Evolutionary conservation across 768 basidiomycete species (phyloP), one percentile per base, ranked within the genome.

Genomic region (Russula abietina): DNA sequence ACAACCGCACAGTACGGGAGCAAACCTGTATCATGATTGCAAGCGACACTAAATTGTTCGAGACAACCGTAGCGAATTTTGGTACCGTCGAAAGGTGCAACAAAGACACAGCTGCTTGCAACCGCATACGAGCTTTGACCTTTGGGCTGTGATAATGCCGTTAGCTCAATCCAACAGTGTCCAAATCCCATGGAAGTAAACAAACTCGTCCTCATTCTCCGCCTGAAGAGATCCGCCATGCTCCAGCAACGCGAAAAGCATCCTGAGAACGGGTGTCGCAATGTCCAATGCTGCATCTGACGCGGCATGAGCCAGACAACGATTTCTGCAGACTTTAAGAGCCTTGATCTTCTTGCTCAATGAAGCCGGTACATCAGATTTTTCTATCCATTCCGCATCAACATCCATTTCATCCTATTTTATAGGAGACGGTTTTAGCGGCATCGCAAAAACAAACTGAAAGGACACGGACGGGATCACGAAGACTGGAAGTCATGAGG

Each of bases 261-360:
- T 82, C 69, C 87, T 87, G 43, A 94, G 71, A 16, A 90, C 87
- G 0, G 94, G 92, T 3, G 79, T 80, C 1, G 88, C 83, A 51
- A 91, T 81, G 32, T 89, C 84, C 30, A 83, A 64, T 8, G 89
- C 85, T 8, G 80, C 77, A 2, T 85, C 82, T 4, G 80, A 75
- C 7, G 74, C 67, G 0, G 83, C 83, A 68, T 88, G 87, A 0
- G 88, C 82, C 14, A 96, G 77, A 70, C 86, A 85, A 19, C 93
- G 85, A 72, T 93, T 86, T 28, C 91, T 81, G 71, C 86, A 87
- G 6, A 95, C 81, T 73, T 97, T 94, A 26, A 98, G 71, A 1
- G 85, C 81, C 9, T 87, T 74, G 3, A 97, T 71, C 70, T 91
- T 92, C 0, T 91, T 89, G 49, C 76, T 77, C 1, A 92, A 79